Percentiles rank a stretch among this genome's conserved stretches.
These are phyloP conservation scores for Pontederia crassipes DNA, from an alignment of 176 grass and related monocot species.

Conservation along the genomic window DNA sequence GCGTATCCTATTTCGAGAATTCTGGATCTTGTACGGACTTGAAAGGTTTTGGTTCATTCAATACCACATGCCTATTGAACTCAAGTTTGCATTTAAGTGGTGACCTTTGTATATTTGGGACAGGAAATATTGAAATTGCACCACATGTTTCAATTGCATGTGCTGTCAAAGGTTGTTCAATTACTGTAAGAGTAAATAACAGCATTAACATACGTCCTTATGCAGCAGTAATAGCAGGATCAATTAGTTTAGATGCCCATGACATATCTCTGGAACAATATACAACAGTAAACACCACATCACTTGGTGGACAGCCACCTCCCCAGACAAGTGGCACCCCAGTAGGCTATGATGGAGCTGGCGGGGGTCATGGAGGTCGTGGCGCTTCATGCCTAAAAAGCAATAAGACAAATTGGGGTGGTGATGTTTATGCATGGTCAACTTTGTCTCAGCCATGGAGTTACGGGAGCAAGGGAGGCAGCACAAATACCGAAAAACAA, in stretches of 20 bases:
- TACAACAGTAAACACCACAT: slow-evolving; percentile 55
- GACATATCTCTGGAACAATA: slow-evolving; percentile 36
- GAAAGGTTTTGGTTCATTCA: slow-evolving; percentile 63
- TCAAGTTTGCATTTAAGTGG: slow-evolving; percentile 35
- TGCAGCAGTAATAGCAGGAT: slow-evolving; percentile 41
- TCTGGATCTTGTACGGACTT: slow-evolving; percentile 62
- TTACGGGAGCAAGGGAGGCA: slow-evolving; percentile 81
- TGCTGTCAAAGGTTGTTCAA: slow-evolving; percentile 38
- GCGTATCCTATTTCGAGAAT: slow-evolving; percentile 21
- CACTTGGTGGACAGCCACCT: slow-evolving; percentile 43
- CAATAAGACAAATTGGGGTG: slow-evolving; percentile 90
- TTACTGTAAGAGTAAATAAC: slow-evolving; percentile 48
- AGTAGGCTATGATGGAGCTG: slow-evolving; percentile 52
- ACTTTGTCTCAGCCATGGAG: slow-evolving; percentile 54
- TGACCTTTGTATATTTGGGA: slow-evolving; percentile 45
- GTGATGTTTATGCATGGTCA: slow-evolving; percentile 82
- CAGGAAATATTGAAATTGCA: slow-evolving; percentile 38
- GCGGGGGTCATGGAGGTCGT: slow-evolving; percentile 77
- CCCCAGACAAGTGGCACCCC: slow-evolving; percentile 90
- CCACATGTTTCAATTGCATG: slow-evolving; percentile 46
- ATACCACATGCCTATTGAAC: slow-evolving; percentile 49
- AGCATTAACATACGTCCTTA: slow-evolving; percentile 33
- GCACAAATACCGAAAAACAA: slow-evolving; percentile 22
- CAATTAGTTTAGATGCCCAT: slow-evolving; percentile 33
- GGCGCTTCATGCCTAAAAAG: slow-evolving; percentile 62